phyloP scores from a whole-genome alignment of 495 filamentous ascomycete species.

The Annulohypoxylon maeteangense region DNA sequence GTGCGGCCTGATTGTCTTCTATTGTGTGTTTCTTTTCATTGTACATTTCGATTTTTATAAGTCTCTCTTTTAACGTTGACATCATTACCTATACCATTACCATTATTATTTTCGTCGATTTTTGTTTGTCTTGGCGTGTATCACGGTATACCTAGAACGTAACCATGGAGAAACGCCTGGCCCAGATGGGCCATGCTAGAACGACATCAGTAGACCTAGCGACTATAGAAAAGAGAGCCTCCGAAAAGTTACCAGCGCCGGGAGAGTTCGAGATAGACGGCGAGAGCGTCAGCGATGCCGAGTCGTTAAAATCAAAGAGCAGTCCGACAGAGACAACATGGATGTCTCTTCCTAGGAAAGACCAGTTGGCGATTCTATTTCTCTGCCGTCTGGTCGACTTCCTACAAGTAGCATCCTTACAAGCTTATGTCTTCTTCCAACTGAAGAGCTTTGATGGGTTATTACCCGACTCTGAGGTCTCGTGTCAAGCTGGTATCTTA shows the following conservation, averaged over 20 bases:
- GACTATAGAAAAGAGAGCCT: slow-evolving; percentile 7
- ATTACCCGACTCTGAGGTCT: slow-evolving; percentile 70
- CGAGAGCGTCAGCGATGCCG: slow-evolving; percentile 13
- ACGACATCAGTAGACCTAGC: slow-evolving; percentile 31
- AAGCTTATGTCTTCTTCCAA: slow-evolving; percentile 74
- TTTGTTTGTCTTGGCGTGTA: background rate
- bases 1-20: slow-evolving; percentile 6
- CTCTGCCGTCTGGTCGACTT: slow-evolving; percentile 62
- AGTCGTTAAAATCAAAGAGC: slow-evolving; percentile 18
- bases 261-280: slow-evolving; percentile 23
- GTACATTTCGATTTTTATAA: background rate
- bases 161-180: slow-evolving; percentile 16
- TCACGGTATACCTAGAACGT: background rate
- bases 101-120: background rate
- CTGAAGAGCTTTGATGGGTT: slow-evolving; percentile 68
- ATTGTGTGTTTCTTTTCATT: slow-evolving; percentile 1
- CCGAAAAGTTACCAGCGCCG: slow-evolving; percentile 6
- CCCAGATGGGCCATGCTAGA: slow-evolving; percentile 20
- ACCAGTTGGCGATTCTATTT: slow-evolving; percentile 59
- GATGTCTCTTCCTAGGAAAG: slow-evolving; percentile 55
- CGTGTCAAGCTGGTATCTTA: slow-evolving; percentile 74
- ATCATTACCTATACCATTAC: background rate
- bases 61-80: background rate
- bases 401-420: slow-evolving; percentile 57
- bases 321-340: slow-evolving; percentile 38